phyloP scores from a whole-genome alignment of 805 yeast genomes.

The Metschnikowia arizonensis region DNA sequence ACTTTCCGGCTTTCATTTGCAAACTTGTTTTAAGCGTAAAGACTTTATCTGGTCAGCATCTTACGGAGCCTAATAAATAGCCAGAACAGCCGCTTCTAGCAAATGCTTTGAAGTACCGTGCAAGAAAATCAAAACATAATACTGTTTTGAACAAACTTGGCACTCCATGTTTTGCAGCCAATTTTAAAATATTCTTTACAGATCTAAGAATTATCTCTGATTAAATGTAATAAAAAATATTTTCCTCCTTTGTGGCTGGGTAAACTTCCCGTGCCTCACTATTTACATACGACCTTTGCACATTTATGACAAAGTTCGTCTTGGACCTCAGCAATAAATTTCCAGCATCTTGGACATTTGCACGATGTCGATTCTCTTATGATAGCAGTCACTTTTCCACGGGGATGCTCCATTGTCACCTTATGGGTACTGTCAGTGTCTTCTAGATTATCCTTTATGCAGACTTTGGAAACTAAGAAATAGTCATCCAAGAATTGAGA shows the following conservation, averaged over 20 bases:
- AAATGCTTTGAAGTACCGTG: too few relatives aligned
- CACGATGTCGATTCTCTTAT: constrained; percentile 44
- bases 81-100: too few relatives aligned
- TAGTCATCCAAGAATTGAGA: constrained; percentile 34
- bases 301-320: constrained; percentile 68
- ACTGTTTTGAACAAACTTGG: background rate
- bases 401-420: constrained; percentile 12
- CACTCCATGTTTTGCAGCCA: too few relatives aligned
- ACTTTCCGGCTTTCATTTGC: too few relatives aligned
- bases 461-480: constrained; percentile 60
- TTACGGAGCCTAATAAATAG: too few relatives aligned
- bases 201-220: background rate
- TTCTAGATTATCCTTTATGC: background rate
- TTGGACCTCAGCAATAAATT: constrained; percentile 50
- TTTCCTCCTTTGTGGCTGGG: background rate
- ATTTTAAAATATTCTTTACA: too few relatives aligned
- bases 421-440: background rate
- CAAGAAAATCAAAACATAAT: too few relatives aligned
- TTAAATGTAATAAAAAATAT: background rate
- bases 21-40: too few relatives aligned
- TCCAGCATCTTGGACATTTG: constrained; percentile 97
- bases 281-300: constrained; percentile 36
- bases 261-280: constrained; percentile 5
- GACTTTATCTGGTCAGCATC: too few relatives aligned
- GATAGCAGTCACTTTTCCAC: constrained; percentile 24